Evolutionary conservation across 2,329 filamentous ascomycete genomes (phyloP).

Genomic region (Trichophyton verrucosum): DNA sequence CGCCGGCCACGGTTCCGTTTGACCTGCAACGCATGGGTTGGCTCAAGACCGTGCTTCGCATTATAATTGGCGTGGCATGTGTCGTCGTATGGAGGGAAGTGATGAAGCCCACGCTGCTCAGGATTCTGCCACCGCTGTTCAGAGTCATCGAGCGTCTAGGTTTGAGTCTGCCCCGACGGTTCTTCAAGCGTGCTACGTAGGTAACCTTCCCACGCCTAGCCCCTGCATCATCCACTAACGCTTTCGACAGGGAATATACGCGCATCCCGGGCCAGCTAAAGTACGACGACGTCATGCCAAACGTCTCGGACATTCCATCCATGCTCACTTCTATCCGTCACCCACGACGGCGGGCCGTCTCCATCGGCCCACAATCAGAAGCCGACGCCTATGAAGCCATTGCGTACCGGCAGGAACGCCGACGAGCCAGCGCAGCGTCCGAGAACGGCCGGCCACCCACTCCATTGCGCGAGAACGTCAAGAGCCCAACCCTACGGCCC

Average conservation of each 20-base stretch:
- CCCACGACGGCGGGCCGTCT: slow-evolving; percentile 66
- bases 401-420: slow-evolving; percentile 67
- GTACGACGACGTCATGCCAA: slow-evolving; percentile 80
- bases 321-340: slow-evolving; percentile 73
- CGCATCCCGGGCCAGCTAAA: slow-evolving; percentile 61
- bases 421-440: slow-evolving; percentile 46
- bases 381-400: slow-evolving; percentile 93
- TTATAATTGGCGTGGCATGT: slow-evolving; percentile 66
- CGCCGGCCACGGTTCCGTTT: slow-evolving; percentile 51
- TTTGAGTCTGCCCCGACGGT: slow-evolving; percentile 69
- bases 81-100: slow-evolving; percentile 84
- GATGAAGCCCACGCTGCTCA: slow-evolving; percentile 74
- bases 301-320: slow-evolving; percentile 72
- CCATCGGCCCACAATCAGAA: slow-evolving; percentile 85
- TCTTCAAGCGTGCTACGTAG: slow-evolving; percentile 76
- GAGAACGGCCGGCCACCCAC: slow-evolving; percentile 18
- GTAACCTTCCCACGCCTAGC: slow-evolving; percentile 14
- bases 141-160: slow-evolving; percentile 70
- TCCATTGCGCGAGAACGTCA: background rate
- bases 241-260: slow-evolving; percentile 54
- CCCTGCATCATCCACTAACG: slow-evolving; percentile 2
- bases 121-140: slow-evolving; percentile 70
- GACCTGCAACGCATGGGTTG: slow-evolving; percentile 55
- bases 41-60: slow-evolving; percentile 50
- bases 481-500: background rate